phyloP scores from a whole-genome alignment of 2,329 filamentous ascomycete genomes.

The Stenocarpella maydis region DNA sequence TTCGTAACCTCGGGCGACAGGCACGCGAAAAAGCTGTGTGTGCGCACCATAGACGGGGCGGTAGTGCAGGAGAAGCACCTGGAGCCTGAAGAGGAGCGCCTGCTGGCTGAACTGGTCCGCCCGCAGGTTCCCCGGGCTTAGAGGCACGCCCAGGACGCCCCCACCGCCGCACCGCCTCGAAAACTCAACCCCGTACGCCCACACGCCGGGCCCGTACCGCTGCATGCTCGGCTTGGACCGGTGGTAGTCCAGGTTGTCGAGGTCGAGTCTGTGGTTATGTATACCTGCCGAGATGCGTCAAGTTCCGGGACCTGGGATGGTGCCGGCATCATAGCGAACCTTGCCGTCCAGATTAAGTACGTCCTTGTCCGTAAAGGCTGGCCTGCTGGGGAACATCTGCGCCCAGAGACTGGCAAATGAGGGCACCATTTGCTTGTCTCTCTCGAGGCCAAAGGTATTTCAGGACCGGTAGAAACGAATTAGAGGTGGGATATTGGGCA shows the following conservation, averaged over 20 bases:
- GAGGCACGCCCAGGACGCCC: conserved; percentile 40
- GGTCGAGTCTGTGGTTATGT: conserved; percentile 39
- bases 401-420: not conserved
- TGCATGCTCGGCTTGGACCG: not conserved
- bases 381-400: not conserved
- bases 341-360: not conserved
- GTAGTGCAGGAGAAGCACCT: conserved; percentile 25
- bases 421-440: not conserved
- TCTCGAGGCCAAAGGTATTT: not conserved
- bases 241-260: conserved; percentile 24
- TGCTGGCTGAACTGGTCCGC: conserved; percentile 37
- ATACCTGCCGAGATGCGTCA: conserved; percentile 38
- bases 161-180: conserved; percentile 39
- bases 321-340: not conserved
- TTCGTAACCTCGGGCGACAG: conserved; percentile 32
- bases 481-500: no score
- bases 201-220: conserved; percentile 39
- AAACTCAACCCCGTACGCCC: conserved; percentile 38
- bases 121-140: conserved; percentile 42
- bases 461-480: not conserved
- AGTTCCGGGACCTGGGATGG: rapidly evolving
- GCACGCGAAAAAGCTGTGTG: conserved; percentile 35
- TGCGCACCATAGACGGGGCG: conserved; percentile 30
- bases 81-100: conserved; percentile 1
- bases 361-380: not conserved